Percentiles rank a stretch among this genome's conserved stretches.
Evolutionary conservation across 371 early-diverging fungal genomes (phyloP).

Genomic region (Coemansia sp.): DNA sequence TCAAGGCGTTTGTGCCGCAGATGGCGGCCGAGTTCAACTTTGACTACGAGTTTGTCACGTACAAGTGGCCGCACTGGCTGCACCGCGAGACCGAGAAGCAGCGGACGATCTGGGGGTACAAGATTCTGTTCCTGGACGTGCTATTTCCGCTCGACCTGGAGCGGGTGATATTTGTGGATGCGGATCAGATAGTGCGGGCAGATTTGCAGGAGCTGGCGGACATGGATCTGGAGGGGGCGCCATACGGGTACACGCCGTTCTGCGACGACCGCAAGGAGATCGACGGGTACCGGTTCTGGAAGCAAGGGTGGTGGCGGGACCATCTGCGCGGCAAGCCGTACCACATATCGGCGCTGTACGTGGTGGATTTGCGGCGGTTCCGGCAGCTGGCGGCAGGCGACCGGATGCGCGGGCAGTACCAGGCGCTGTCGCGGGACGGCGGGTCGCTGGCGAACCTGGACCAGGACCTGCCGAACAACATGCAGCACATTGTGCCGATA

Average conservation of each 20-base stretch:
- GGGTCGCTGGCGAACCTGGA: slow-evolving; percentile 91
- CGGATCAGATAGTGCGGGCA: slow-evolving; percentile 95
- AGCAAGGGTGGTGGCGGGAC: slow-evolving; percentile 90
- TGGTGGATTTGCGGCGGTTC: slow-evolving; percentile 89
- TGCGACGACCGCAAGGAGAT: slow-evolving; percentile 89
- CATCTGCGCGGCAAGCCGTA: slow-evolving; percentile 89
- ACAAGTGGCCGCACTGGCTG: slow-evolving; percentile 98
- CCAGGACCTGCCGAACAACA: slow-evolving; percentile 96
- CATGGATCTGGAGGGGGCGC: slow-evolving; percentile 87
- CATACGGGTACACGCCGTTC: slow-evolving; percentile 96
- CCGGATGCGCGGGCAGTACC: slow-evolving; percentile 89
- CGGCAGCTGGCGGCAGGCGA: slow-evolving; percentile 93
- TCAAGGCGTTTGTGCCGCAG: slow-evolving; percentile 90
- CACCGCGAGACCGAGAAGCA: slow-evolving; percentile 90
- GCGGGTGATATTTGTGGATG: slow-evolving; percentile 96
- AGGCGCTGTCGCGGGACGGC: slow-evolving; percentile 83
- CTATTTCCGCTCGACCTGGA: slow-evolving; percentile 92
- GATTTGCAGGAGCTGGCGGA: slow-evolving; percentile 90
- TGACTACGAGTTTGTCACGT: slow-evolving; percentile 90
- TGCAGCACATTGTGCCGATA: slow-evolving; percentile 89
- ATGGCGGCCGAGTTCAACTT: slow-evolving; percentile 81
- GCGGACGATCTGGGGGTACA: slow-evolving; percentile 97
- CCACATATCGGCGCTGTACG: slow-evolving; percentile 94
- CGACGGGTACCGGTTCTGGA: slow-evolving; percentile 97
- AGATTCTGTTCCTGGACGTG: slow-evolving; percentile 96